Base-by-base conservation (phyloP, 768 basidiomycete genomes). In the Serendipita sp. region DNA sequence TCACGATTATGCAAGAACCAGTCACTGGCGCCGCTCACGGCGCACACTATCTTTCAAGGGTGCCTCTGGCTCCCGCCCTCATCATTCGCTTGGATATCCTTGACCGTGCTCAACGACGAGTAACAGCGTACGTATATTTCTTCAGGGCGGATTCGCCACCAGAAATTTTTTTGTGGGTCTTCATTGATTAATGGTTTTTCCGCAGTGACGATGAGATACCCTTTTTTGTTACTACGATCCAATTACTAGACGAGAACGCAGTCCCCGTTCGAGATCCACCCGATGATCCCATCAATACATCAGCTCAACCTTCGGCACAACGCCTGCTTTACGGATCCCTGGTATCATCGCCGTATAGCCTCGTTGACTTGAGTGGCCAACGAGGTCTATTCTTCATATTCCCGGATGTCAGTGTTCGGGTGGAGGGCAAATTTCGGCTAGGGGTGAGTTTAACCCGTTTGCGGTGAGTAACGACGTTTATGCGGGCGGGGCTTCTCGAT, bases 341-440 rank as follows among this genome's bases (percentile, higher is more conserved):
- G 33, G 89, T 94, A 31, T 84, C 91, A 15, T 85, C 87, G 1
- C 81, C 90, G 3, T 85, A 93, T 52, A 81, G 85, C 60, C 76
- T 92, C 69, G 82, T 86, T 66, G 88, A 95, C 72, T 78, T 87
- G 44, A 83, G 88, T 72, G 89, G 89, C 64, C 83, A 85, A 60
- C 77, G 79, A 69, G 87, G 91, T n/a, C 76, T 89, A 50, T 93
- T 88, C 73, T 93, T 96, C 69, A 74, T 92, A 63, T 96, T 94
- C 70, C 86, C 92, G 4, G 92, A 96, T 73, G 89, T 90, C 69
- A 91, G 89, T 71, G 83, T 95, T 64, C 81, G 89, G 16, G 81
- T 81, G 76, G 78, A 81, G 29, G 92, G 92, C 5, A 80, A 78
- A 16, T 96, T 85, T 75, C 81, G 83, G 70, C 78, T 94, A 63